A percentile compares a stretch with the other conserved stretches of the same genome.
These are phyloP conservation scores for Auriscalpium microsporum DNA, from an alignment of 768 basidiomycete species.

Conservation along the genomic window DNA sequence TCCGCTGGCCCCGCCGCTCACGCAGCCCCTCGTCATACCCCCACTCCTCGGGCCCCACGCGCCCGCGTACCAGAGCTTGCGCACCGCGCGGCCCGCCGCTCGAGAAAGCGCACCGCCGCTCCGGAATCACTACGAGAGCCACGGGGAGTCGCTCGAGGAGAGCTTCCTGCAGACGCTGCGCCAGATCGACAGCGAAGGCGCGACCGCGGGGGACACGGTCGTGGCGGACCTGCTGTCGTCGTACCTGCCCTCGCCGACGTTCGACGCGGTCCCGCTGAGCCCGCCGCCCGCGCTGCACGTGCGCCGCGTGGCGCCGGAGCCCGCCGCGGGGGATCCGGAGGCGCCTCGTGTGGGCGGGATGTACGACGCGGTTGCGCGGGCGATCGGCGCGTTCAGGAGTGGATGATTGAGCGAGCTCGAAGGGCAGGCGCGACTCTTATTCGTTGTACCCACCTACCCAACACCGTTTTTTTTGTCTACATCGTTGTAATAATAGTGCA, in stretches of 20 bases:
- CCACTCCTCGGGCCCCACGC: neutral
- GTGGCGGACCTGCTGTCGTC: constrained; percentile 13
- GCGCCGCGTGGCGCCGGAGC: neutral
- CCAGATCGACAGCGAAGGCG: neutral
- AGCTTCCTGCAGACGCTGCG: neutral
- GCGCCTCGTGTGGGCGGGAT: constrained; percentile 6
- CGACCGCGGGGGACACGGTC: neutral
- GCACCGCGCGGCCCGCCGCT: too few relatives aligned
- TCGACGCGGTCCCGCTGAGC: constrained; percentile 10
- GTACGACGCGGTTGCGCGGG: constrained; percentile 13
- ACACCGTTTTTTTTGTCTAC: too few relatives aligned
- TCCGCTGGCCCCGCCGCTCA: neutral
- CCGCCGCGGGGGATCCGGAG: neutral
- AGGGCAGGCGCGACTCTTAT: too few relatives aligned
- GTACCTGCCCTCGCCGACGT: constrained; percentile 12
- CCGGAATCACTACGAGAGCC: neutral
- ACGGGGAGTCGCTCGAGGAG: neutral
- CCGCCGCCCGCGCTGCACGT: constrained; percentile 10
- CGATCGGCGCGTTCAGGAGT: constrained; percentile 1
- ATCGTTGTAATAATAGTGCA: too few relatives aligned
- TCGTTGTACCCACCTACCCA: too few relatives aligned
- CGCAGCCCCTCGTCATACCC: neutral
- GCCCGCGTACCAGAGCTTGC: neutral
- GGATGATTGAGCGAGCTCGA: neutral
- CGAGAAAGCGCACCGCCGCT: too few relatives aligned